Percentiles rank a stretch among this genome's conserved stretches.
Conservation (phyloP, 2,329 filamentous ascomycete genomes). For the Diaporthe citrichinensis region DNA sequence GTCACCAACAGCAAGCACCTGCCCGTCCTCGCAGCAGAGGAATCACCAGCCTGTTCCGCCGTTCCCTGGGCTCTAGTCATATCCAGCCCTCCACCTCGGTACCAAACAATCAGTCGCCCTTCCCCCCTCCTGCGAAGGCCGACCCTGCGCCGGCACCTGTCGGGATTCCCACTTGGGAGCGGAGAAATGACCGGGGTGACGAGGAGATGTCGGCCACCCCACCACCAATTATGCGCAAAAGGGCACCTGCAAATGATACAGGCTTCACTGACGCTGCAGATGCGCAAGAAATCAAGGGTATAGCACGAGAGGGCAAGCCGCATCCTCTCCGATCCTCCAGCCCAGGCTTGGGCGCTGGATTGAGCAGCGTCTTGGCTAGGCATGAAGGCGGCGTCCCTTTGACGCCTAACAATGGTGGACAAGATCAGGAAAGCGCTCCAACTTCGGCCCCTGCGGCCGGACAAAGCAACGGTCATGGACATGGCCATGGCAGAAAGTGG, state of each 20-base stretch:
- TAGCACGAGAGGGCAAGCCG: background rate
- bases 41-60: constrained; percentile 40
- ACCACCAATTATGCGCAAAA: constrained; percentile 40
- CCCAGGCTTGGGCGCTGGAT: constrained; percentile 37
- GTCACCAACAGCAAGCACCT: constrained; percentile 50
- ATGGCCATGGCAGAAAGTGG: constrained; percentile 39
- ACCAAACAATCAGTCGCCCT: constrained; percentile 32
- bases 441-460: background rate
- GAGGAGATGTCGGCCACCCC: constrained; percentile 40
- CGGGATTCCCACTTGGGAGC: constrained; percentile 37
- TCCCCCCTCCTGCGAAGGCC: constrained; percentile 27
- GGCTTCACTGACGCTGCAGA: background rate
- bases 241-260: background rate
- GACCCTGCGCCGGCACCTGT: constrained; percentile 6
- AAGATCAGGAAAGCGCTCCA: background rate
- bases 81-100: constrained; percentile 36
- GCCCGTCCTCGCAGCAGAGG: constrained; percentile 37
- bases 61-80: constrained; percentile 34
- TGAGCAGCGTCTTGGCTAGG: constrained; percentile 28
- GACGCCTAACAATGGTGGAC: background rate
- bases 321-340: constrained; percentile 12
- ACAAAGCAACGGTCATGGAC: constrained; percentile 11
- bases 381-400: constrained; percentile 36
- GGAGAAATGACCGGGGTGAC: constrained; percentile 15
- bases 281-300: background rate